A percentile compares a stretch with the other conserved stretches of the same genome.
Evolutionary conservation across 2,329 filamentous ascomycete genomes (phyloP).

Genomic region (Ophiostoma sp.): DNA sequence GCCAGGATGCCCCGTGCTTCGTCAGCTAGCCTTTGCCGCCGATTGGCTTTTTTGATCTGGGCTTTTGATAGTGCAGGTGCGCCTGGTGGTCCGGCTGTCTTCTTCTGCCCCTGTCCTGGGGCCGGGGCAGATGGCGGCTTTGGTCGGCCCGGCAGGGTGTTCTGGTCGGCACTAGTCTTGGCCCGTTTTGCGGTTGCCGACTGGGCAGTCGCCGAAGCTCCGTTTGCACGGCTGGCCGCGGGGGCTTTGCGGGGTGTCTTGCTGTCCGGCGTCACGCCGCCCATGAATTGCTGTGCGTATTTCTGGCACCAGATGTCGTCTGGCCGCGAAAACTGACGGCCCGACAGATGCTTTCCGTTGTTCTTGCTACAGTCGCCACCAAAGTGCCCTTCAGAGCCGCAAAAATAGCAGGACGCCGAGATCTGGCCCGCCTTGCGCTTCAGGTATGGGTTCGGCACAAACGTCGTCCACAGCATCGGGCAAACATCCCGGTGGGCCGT

Average conservation of each 20-base stretch:
- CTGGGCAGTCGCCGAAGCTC: background rate
- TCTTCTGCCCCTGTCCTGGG: background rate
- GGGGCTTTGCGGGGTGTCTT: background rate
- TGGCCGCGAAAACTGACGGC: constrained; percentile 22
- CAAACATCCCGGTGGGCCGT: constrained; percentile 13
- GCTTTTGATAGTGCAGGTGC: background rate
- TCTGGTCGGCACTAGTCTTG: constrained; percentile 2
- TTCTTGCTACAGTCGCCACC: constrained; percentile 48
- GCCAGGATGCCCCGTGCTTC: constrained; percentile 1
- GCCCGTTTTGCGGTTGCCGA: background rate
- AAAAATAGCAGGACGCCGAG: constrained; percentile 50
- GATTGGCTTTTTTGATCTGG: constrained; percentile 11
- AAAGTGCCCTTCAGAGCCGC: constrained; percentile 51
- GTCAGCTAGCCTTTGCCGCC: background rate
- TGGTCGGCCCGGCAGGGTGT: background rate
- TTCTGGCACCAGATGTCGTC: constrained; percentile 49
- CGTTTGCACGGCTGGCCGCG: background rate
- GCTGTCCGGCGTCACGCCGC: background rate
- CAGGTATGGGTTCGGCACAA: constrained; percentile 37
- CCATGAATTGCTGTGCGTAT: constrained; percentile 14
- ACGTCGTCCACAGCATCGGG: constrained; percentile 53
- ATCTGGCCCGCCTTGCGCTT: constrained; percentile 47
- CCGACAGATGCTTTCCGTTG: constrained; percentile 23
- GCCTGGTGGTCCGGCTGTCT: background rate
- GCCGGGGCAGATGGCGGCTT: background rate